Evolutionary conservation across 2,329 filamentous ascomycete genomes (phyloP).

Genomic region (Fusarium sp.): DNA sequence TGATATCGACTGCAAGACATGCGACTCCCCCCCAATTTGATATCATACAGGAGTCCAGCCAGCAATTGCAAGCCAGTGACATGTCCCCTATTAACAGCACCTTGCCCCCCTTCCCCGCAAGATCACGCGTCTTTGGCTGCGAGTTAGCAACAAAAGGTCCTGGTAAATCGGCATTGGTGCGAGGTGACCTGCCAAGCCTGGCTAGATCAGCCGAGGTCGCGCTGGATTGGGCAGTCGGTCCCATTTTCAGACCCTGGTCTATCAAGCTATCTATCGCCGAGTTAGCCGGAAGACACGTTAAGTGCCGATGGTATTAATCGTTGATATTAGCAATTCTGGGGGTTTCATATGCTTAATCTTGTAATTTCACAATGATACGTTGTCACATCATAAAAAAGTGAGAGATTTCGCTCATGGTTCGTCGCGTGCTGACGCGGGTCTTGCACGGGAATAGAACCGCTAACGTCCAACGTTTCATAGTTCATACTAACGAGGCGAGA

Average conservation of each 20-base stretch:
- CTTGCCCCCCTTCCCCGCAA: background rate
- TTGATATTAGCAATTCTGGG: background rate
- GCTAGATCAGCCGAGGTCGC: background rate
- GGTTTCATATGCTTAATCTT: background rate
- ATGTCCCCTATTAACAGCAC: background rate
- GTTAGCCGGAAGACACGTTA: constrained; percentile 2
- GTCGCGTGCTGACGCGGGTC: background rate
- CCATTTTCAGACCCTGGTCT: background rate
- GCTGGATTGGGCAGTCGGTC: constrained; percentile 3
- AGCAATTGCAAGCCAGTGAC: constrained; percentile 12
- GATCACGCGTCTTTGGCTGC: background rate
- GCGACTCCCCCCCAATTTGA: background rate
- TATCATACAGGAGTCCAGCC: background rate
- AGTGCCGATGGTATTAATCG: background rate
- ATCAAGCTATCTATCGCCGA: constrained; percentile 2
- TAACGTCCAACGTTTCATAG: background rate
- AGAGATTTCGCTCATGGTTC: background rate
- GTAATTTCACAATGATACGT: background rate
- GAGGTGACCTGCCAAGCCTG: constrained; percentile 1
- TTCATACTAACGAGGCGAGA: background rate
- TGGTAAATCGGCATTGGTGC: background rate
- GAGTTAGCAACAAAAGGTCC: constrained; percentile 6
- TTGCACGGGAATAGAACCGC: background rate
- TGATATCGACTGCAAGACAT: background rate
- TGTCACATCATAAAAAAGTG: background rate